Evolutionary conservation across 441 rosid genomes (phyloP), one percentile per base, ranked within the genome.

Genomic region (Brassica balearica): DNA sequence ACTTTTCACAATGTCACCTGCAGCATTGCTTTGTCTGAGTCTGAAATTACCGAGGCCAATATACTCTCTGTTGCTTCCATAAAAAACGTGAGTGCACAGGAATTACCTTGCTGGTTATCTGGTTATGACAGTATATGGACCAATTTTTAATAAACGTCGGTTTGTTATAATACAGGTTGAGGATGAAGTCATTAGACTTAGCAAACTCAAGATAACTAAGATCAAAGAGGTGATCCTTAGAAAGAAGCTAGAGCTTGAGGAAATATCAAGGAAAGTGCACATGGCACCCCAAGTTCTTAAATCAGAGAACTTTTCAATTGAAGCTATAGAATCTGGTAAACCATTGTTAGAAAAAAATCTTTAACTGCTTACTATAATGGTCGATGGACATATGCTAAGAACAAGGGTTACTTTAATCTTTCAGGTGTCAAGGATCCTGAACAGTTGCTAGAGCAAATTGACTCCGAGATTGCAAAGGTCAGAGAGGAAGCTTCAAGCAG

Each of bases 241-340:
- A 86, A 93, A 88, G 94, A 85, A 82, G 82, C 71, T 86, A 12
- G 99, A 88, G 74, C 85, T 95, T 36, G 95, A 90, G 77, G 99
- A 92, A 64, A 88, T 88, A 12, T 91, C 94, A 85, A 86, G 93
- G 76, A 93, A 82, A 80, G 80, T 88, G 66, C 97, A 91, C 82
- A 80, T 92, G 85, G 87, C 87, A 12, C 72, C 86, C 23, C 86
- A 90, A 72, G 84, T 77, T 15, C 84, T 77, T n/a, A 69, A 36
- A 63, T 81, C 85, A 25, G 71, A 77, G 41, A 85, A 85, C 67
- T 79, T 73, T 76, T 87, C 91, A 8, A 55, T 82, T 73, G 91
- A 91, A 82, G 90, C 88, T 76, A 58, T 87, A 74, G 90, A 90
- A 66, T 85, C 92, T 65, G 97, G 98, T 92, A 89, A n/a, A n/a